These are phyloP conservation scores for Eucalyptus decipiens DNA, from an alignment of 345 rosid species.

Conservation along the genomic window DNA sequence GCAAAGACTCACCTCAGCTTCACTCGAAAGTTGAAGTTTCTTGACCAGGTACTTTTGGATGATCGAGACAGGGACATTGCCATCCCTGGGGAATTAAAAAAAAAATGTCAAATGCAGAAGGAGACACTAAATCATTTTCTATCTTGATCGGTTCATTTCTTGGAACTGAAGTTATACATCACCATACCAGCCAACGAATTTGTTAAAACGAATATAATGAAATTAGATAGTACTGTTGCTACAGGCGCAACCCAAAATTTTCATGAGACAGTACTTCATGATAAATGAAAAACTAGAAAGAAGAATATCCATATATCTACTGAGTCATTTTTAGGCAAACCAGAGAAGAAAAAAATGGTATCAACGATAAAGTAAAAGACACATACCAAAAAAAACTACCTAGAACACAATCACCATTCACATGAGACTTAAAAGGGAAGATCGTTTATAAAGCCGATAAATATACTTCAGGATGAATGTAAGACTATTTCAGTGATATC, in stretches of 20 bases:
- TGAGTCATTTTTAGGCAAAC: not conserved
- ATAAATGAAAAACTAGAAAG: not conserved
- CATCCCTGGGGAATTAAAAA: slow-evolving; percentile 35
- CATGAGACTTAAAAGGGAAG: not conserved
- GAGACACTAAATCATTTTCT: not conserved
- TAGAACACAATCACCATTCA: not conserved
- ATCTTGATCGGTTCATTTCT: not conserved
- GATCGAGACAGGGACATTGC: slow-evolving; percentile 52
- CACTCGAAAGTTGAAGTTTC: slow-evolving; percentile 52
- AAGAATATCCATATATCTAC: not conserved
- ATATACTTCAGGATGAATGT: not conserved
- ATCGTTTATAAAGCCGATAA: not conserved
- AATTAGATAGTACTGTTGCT: not conserved
- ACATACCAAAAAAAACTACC: not conserved
- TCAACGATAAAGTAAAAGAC: not conserved
- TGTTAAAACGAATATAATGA: not conserved
- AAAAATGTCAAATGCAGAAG: not conserved
- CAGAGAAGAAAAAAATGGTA: not conserved
- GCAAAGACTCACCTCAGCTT: slow-evolving; percentile 39
- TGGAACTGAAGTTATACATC: not conserved
- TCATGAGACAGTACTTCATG: not conserved
- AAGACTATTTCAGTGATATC: not conserved
- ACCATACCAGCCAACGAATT: not conserved
- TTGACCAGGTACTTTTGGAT: slow-evolving; percentile 61
- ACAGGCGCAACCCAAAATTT: not conserved